These are phyloP conservation scores for Thozetella sp. DNA, from an alignment of 495 filamentous ascomycete species.

Conservation along the genomic window DNA sequence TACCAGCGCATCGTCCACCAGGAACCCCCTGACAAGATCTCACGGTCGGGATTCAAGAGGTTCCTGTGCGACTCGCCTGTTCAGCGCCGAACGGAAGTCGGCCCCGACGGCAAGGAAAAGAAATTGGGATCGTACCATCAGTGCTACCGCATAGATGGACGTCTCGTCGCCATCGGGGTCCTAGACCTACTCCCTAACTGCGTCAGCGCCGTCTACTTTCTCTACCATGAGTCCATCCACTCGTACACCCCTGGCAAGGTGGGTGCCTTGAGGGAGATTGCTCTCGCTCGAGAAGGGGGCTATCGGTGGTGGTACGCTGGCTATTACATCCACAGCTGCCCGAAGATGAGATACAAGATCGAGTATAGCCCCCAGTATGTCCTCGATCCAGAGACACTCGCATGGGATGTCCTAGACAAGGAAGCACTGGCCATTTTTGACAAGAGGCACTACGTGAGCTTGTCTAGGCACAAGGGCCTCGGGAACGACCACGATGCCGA, in stretches of 20 bases:
- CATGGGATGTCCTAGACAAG: constrained; percentile 76
- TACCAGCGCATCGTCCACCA: constrained; percentile 84
- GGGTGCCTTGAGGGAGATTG: constrained; percentile 82
- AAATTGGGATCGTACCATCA: constrained; percentile 90
- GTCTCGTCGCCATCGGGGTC: constrained; percentile 85
- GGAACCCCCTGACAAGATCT: constrained; percentile 69
- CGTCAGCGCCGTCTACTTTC: constrained; percentile 93
- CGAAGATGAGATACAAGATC: constrained; percentile 77
- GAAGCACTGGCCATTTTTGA: constrained; percentile 67
- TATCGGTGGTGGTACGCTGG: constrained; percentile 65
- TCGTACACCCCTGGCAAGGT: constrained; percentile 85
- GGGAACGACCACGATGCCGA: constrained; percentile 6
- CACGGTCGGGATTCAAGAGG: constrained; percentile 67
- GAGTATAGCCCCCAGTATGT: constrained; percentile 83
- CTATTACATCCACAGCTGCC: constrained; percentile 52
- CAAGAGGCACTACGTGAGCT: constrained; percentile 65
- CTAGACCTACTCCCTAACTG: constrained; percentile 84
- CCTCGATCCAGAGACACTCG: constrained; percentile 74
- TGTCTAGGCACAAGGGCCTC: constrained; percentile 43
- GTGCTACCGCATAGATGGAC: constrained; percentile 89
- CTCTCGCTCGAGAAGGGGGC: constrained; percentile 70
- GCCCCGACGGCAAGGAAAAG: constrained; percentile 50
- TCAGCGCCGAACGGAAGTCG: constrained; percentile 43
- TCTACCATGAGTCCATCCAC: constrained; percentile 86
- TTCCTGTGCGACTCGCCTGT: constrained; percentile 88